A percentile compares a stretch with the other conserved stretches of the same genome.
These are phyloP conservation scores for Thelonectria discophora DNA, from an alignment of 2,329 filamentous ascomycete species.

Conservation along the genomic window DNA sequence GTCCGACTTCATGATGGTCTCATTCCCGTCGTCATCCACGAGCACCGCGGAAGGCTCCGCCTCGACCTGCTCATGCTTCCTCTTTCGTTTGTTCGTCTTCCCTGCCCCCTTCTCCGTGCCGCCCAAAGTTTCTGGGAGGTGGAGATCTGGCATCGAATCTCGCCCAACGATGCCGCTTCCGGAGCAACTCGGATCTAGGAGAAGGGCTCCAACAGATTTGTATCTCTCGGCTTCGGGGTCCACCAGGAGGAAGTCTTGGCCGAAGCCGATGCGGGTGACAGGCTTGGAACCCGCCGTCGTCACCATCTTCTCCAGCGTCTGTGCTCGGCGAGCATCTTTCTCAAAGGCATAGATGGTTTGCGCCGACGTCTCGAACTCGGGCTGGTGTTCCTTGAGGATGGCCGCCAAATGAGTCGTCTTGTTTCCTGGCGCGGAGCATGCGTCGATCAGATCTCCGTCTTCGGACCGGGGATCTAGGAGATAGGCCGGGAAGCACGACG, in stretches of 20 bases:
- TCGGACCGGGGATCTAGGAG: conserved; percentile 74
- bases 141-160: conserved; percentile 77
- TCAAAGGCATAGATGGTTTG: conserved; percentile 79
- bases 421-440: conserved; percentile 93
- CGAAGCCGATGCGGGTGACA: conserved; percentile 73
- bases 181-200: conserved; percentile 94
- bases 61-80: conserved; percentile 54
- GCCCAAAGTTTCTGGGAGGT: conserved; percentile 59
- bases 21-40: conserved; percentile 67
- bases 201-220: conserved; percentile 76
- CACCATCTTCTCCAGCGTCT: conserved; percentile 87
- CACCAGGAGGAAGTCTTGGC: conserved; percentile 83
- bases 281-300: conserved; percentile 74
- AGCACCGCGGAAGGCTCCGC: conserved; percentile 49
- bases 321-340: conserved; percentile 74
- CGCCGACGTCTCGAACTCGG: conserved; percentile 46
- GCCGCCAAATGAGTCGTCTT: conserved; percentile 95
- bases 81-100: conserved; percentile 52
- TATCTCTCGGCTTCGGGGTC: conserved; percentile 71
- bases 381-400: conserved; percentile 63
- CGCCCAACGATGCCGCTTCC: conserved; percentile 93
- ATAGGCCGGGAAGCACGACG: conserved; percentile 95
- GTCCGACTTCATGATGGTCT: conserved; percentile 60
- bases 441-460: conserved; percentile 85
- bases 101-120: conserved; percentile 28